Conservation (phyloP, 2,329 filamentous ascomycete genomes). For the Aspergillus sp. region DNA sequence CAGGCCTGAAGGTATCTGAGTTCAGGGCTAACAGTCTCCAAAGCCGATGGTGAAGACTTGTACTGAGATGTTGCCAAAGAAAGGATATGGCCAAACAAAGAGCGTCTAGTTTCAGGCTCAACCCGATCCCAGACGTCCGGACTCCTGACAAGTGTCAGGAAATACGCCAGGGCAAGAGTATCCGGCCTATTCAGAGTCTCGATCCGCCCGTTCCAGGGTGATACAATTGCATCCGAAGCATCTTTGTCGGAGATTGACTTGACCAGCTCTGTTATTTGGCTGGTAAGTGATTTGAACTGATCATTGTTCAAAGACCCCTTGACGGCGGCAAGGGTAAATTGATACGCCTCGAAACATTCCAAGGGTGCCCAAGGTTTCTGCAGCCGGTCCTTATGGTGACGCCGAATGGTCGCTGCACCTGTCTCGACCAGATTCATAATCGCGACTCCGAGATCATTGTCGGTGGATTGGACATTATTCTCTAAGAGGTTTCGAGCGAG, state of each 20-base stretch:
- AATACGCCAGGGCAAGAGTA: slow-evolving; percentile 37
- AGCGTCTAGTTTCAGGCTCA: slow-evolving; percentile 31
- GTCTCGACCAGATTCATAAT: slow-evolving; percentile 28
- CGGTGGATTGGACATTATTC: slow-evolving; percentile 28
- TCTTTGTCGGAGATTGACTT: slow-evolving; percentile 26
- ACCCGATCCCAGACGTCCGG: slow-evolving; percentile 34
- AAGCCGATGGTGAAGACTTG: slow-evolving; percentile 21
- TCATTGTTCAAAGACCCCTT: slow-evolving; percentile 25
- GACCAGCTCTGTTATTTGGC: slow-evolving; percentile 29
- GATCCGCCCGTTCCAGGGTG: slow-evolving; percentile 41
- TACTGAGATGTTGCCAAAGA: slow-evolving; percentile 34
- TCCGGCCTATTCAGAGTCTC: slow-evolving; percentile 35
- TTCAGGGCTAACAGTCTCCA: slow-evolving; percentile 30
- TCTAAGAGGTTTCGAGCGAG: slow-evolving; percentile 37
- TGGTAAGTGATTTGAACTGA: slow-evolving; percentile 27
- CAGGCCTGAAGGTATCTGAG: slow-evolving; percentile 41
- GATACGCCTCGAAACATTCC: slow-evolving; percentile 42
- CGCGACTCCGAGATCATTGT: slow-evolving; percentile 22
- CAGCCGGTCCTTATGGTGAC: slow-evolving; percentile 30
- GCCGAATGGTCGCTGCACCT: slow-evolving; percentile 33
- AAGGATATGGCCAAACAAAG: slow-evolving; percentile 37
- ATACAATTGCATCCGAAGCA: slow-evolving; percentile 27
- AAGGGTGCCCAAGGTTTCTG: slow-evolving; percentile 30
- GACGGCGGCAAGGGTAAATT: slow-evolving; percentile 32
- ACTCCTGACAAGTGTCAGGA: slow-evolving; percentile 34